Evolutionary conservation across 371 early-diverging fungal species (phyloP).

Genomic region (Syncephalastrum racemosum): DNA sequence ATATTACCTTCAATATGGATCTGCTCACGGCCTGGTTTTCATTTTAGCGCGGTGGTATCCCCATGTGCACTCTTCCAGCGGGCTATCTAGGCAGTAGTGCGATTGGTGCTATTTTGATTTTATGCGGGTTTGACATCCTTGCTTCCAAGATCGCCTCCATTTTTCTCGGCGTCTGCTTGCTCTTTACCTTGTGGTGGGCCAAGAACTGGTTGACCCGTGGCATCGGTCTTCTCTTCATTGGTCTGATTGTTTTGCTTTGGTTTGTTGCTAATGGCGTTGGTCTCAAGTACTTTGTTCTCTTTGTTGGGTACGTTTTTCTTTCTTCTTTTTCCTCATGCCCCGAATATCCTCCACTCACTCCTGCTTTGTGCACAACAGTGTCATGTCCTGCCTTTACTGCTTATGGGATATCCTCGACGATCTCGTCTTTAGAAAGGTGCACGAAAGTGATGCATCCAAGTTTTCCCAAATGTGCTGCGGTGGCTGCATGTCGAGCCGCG

Average conservation of each 20-base stretch:
- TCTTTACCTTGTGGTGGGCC: constrained; percentile 78
- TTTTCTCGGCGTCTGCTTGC: constrained; percentile 75
- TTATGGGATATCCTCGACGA: constrained; percentile 92
- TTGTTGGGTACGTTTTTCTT: constrained; percentile 71
- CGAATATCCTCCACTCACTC: too few relatives aligned
- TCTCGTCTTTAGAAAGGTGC: constrained; percentile 81
- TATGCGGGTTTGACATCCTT: constrained; percentile 80
- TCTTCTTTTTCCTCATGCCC: not conserved
- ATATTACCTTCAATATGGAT: too few relatives aligned
- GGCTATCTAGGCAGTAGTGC: constrained; percentile 73
- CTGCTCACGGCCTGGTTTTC: not conserved
- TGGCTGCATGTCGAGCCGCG: constrained; percentile 67
- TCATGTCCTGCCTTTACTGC: constrained; percentile 83
- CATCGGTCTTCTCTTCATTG: constrained; percentile 78
- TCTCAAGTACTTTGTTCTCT: constrained; percentile 82
- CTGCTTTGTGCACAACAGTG: constrained; percentile 12
- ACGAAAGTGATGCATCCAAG: constrained; percentile 82
- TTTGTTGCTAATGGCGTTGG: constrained; percentile 67
- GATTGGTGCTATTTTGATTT: constrained; percentile 84
- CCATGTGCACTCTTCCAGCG: constrained; percentile 71
- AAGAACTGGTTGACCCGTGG: constrained; percentile 81
- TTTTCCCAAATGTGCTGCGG: constrained; percentile 67
- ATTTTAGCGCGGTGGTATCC: constrained; percentile 60
- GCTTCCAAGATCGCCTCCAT: constrained; percentile 84
- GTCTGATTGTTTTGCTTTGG: constrained; percentile 77